phyloP scores from a whole-genome alignment of 352 stramenopile species.

The Phytophthora boehmeriae region DNA sequence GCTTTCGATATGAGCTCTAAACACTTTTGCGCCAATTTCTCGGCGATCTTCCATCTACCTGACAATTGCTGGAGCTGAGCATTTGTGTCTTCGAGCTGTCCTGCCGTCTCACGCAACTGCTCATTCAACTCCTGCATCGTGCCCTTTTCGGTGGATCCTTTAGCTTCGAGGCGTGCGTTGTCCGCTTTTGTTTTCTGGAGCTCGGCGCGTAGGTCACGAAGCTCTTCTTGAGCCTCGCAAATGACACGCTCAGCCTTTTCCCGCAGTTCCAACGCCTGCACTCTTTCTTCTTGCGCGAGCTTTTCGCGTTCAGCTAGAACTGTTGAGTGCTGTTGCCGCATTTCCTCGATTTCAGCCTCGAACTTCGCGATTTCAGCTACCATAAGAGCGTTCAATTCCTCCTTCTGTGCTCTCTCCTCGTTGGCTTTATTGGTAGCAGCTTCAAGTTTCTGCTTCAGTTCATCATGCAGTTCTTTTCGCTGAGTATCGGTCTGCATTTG shows the following conservation, averaged over 20 bases:
- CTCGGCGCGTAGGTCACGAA: slow-evolving; percentile 38
- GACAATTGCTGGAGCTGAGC: slow-evolving; percentile 41
- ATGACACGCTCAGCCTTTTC: slow-evolving; percentile 30
- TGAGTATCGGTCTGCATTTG: slow-evolving; percentile 47
- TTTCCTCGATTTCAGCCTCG: slow-evolving; percentile 35
- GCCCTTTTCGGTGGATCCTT: slow-evolving; percentile 49
- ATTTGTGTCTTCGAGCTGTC: slow-evolving; percentile 39
- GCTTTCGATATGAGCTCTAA: slow-evolving; percentile 39
- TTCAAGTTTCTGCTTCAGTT: slow-evolving; percentile 48
- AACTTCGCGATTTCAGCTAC: slow-evolving; percentile 53
- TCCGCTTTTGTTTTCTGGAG: slow-evolving; percentile 44
- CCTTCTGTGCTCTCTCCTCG: slow-evolving; percentile 63
- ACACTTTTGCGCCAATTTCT: slow-evolving; percentile 22
- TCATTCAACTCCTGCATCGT: slow-evolving; percentile 66
- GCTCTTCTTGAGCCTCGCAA: slow-evolving; percentile 32
- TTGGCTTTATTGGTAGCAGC: slow-evolving; percentile 31
- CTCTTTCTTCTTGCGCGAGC: slow-evolving; percentile 22
- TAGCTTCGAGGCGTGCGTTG: slow-evolving; percentile 49
- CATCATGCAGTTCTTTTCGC: slow-evolving; percentile 41
- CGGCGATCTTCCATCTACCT: slow-evolving; percentile 35
- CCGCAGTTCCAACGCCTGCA: slow-evolving; percentile 42
- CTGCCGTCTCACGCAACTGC: slow-evolving; percentile 48
- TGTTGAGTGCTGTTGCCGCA: slow-evolving; percentile 29
- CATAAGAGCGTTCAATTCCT: slow-evolving; percentile 71
- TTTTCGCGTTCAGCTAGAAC: slow-evolving; percentile 27